phyloP scores from a whole-genome alignment of 345 rosid species.

The Populus nigra region DNA sequence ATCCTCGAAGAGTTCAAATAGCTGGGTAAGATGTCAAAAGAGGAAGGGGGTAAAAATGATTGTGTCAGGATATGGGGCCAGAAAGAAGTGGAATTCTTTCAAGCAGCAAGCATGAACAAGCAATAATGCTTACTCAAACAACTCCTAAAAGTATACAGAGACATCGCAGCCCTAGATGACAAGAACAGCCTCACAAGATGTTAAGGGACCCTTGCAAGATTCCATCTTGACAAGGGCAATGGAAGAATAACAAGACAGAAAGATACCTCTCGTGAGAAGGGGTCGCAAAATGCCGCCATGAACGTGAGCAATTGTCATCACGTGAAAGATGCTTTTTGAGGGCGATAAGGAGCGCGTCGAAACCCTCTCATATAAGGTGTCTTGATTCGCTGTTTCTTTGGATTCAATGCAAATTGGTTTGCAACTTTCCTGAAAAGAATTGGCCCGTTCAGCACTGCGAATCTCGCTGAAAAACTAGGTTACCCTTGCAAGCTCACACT shows the following conservation, averaged over 20 bases:
- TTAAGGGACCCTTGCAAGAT: conserved; percentile 8
- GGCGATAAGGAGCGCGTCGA: conserved; percentile 20
- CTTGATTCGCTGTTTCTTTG: conserved; percentile 14
- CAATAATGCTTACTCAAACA: conserved; percentile 42
- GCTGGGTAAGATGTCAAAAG: conserved; percentile 6
- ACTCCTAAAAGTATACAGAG: conserved; percentile 32
- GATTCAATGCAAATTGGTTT: conserved; percentile 30
- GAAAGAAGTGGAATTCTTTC: conserved; percentile 26
- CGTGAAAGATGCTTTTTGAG: conserved; percentile 41
- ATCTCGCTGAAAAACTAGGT: conserved; percentile 22
- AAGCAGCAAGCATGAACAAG: conserved; percentile 29
- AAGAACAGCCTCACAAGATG: not conserved
- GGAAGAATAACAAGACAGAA: conserved; percentile 13
- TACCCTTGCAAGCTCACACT: not conserved
- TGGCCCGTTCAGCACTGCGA: conserved; percentile 21
- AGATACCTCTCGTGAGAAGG: conserved; percentile 21
- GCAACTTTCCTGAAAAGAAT: conserved; percentile 26
- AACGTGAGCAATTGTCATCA: conserved; percentile 33
- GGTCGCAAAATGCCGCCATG: conserved; percentile 20
- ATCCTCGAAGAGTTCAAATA: not conserved
- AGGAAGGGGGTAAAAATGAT: conserved; percentile 7
- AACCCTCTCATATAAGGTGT: conserved; percentile 9
- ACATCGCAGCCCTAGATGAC: conserved; percentile 24
- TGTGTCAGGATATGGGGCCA: conserved; percentile 16
- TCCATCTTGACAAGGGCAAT: conserved; percentile 12